These are phyloP conservation scores for Globisporangium abappressorium DNA, from an alignment of 352 stramenopile species.

Conservation along the genomic window DNA sequence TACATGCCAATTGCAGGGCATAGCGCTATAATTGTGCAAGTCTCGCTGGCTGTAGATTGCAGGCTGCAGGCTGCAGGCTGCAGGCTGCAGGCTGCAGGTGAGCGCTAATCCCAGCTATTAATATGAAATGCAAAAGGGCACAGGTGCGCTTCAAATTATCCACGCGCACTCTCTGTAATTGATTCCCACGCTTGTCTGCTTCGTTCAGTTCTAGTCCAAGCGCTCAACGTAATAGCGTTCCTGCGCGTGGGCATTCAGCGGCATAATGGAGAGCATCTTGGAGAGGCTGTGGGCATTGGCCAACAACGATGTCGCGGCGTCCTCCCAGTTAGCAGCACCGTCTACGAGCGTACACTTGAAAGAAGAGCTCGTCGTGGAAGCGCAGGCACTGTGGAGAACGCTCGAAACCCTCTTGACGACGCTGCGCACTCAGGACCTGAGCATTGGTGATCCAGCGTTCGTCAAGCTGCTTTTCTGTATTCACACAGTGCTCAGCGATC, in stretches of 20 bases:
- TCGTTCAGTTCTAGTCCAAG: slow-evolving; percentile 2
- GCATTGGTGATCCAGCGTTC: slow-evolving; percentile 35
- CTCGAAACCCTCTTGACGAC: slow-evolving; percentile 48
- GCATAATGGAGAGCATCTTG: slow-evolving; percentile 41
- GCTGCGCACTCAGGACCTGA: slow-evolving; percentile 28
- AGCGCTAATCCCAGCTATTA: neutral
- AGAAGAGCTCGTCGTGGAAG: slow-evolving; percentile 31
- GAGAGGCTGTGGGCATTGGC: slow-evolving; percentile 37
- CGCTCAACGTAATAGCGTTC: neutral
- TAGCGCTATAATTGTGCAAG: neutral
- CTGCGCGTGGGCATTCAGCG: neutral
- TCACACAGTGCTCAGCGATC: slow-evolving; percentile 31
- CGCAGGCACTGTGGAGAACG: slow-evolving; percentile 49
- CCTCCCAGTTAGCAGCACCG: neutral
- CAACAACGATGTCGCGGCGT: slow-evolving; percentile 22
- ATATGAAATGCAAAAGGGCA: neutral
- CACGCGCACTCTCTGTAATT: neutral
- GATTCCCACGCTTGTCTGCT: neutral
- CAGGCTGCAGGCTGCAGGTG: neutral
- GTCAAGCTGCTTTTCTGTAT: slow-evolving; percentile 39
- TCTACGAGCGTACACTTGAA: slow-evolving; percentile 8
- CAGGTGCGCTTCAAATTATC: neutral
- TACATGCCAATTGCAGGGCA: neutral
- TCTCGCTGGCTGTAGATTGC: neutral
- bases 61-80: neutral